These are phyloP conservation scores for Leucocoprinus sp. DNA, from an alignment of 768 basidiomycete species.

Conservation along the genomic window DNA sequence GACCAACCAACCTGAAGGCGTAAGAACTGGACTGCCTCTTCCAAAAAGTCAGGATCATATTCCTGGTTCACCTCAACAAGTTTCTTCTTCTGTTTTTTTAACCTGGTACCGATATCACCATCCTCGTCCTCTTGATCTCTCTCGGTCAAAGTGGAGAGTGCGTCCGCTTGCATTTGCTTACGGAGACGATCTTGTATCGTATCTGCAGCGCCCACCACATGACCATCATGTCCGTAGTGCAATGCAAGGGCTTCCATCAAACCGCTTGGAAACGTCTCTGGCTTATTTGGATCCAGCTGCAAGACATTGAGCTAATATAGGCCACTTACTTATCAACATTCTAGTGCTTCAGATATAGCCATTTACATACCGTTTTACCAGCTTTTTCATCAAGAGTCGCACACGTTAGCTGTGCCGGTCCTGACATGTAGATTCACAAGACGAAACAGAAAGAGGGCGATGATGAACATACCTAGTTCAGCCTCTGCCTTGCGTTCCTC, in stretches of 20 bases:
- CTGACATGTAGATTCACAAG: slow-evolving; percentile 18
- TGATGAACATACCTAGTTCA: slow-evolving; percentile 38
- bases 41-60: slow-evolving; percentile 47
- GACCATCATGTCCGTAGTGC: slow-evolving; percentile 23
- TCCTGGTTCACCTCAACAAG: slow-evolving; percentile 23
- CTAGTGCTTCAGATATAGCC: background rate
- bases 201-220: slow-evolving; percentile 22
- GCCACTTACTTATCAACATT: slow-evolving; percentile 2
- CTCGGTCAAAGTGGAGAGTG: slow-evolving; percentile 43
- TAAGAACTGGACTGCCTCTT: slow-evolving; percentile 62
- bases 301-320: slow-evolving; percentile 66
- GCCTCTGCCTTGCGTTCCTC: slow-evolving; percentile 69
- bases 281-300: slow-evolving; percentile 64
- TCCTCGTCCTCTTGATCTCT: slow-evolving; percentile 24
- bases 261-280: slow-evolving; percentile 57
- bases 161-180: slow-evolving; percentile 68
- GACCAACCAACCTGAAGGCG: slow-evolving; percentile 45
- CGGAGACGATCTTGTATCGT: slow-evolving; percentile 47
- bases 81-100: slow-evolving; percentile 13
- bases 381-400: slow-evolving; percentile 64
- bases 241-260: slow-evolving; percentile 49
- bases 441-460: slow-evolving; percentile 4
- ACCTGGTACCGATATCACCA: slow-evolving; percentile 15
- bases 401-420: slow-evolving; percentile 68
- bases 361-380: slow-evolving; percentile 49